A percentile compares a stretch with the other conserved stretches of the same genome.
phyloP scores from a whole-genome alignment of 345 rosid genomes.

The Euclidium syriacum region DNA sequence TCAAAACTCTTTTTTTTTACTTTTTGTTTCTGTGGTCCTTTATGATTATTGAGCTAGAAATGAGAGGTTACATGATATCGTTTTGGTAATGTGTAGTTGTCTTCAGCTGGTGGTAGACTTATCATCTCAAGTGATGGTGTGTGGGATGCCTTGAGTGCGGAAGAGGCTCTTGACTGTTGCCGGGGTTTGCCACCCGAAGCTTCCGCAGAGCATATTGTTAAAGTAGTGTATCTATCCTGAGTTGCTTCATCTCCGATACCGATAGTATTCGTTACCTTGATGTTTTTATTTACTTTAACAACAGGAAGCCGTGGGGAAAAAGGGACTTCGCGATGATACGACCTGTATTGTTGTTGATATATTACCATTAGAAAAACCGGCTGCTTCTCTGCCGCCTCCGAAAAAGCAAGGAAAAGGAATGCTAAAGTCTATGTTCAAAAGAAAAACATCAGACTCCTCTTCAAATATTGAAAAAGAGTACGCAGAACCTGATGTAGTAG shows the following conservation, averaged over 20 bases:
- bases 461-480: conserved; percentile 62
- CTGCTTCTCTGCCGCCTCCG: conserved; percentile 56
- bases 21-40: background rate
- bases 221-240: conserved; percentile 47
- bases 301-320: conserved; percentile 79
- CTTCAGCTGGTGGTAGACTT: conserved; percentile 86
- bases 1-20: background rate
- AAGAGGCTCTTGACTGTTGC: conserved; percentile 78
- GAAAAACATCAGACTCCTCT: conserved; percentile 64
- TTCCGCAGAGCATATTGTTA: conserved; percentile 90
- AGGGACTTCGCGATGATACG: conserved; percentile 97
- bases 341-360: conserved; percentile 96
- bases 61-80: no score
- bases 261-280: conserved; percentile 11
- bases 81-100: conserved; percentile 63
- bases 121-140: conserved; percentile 97
- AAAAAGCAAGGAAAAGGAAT: conserved; percentile 81
- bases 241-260: background rate
- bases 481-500: conserved; percentile 74
- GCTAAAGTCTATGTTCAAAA: conserved; percentile 84
- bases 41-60: background rate
- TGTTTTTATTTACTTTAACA: conserved; percentile 15
- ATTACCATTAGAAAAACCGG: conserved; percentile 72
- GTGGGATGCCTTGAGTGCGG: conserved; percentile 92
- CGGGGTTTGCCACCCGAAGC: conserved; percentile 88